Base-by-base conservation (phyloP, 805 yeast species). In the Kodamaea kakaduensis region DNA sequence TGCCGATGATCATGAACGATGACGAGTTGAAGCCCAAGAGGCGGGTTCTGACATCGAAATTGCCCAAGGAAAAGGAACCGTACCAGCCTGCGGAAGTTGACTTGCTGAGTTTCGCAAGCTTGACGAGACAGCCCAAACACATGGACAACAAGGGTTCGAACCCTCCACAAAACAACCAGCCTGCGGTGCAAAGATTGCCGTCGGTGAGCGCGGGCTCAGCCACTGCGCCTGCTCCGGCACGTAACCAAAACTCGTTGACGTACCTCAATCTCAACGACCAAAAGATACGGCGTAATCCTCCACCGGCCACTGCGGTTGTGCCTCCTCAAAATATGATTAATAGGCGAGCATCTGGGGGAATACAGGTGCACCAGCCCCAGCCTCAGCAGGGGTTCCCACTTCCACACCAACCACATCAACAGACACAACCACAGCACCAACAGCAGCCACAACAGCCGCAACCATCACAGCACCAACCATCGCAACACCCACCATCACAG, bases 51-150 rank as follows among this genome's bases (percentile, higher is more conserved):
- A 24, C 37, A 9, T 17, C 38, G 6, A 31, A 26, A 16, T 10
- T 24, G 12, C 9, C 32, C 24, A 34, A 29, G 23, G 33, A 22
- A 13, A 34, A 21, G 9, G 61, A 54, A 34, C 71, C 71, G 2
- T 67, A 67, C 45, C 63, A 63, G 40, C 73, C 73, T 1, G 72
- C 73, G 2, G 68, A 66, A 40, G 73, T 67, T 6, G 73, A 67
- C 38, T 59, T 67, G 34, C 59, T 67, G 18, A 51, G 66, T 18
- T 67, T 67, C 51, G 64, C 70, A 5, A 64, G 71, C 42, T 54
- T 67, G 32, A 67, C 73, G 8, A 50, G 72, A 30, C 73, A 67
- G 44, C 67, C 67, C n/a, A 58, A 59, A 34, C 29, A 26, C 27
- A 33, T 38, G 26, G 37, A 34, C 22, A n/a, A n/a, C n/a, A n/a